A percentile compares a stretch with the other conserved stretches of the same genome.
Conservation (phyloP, 768 basidiomycete genomes). For the Pulveroboletus ravenelii region DNA sequence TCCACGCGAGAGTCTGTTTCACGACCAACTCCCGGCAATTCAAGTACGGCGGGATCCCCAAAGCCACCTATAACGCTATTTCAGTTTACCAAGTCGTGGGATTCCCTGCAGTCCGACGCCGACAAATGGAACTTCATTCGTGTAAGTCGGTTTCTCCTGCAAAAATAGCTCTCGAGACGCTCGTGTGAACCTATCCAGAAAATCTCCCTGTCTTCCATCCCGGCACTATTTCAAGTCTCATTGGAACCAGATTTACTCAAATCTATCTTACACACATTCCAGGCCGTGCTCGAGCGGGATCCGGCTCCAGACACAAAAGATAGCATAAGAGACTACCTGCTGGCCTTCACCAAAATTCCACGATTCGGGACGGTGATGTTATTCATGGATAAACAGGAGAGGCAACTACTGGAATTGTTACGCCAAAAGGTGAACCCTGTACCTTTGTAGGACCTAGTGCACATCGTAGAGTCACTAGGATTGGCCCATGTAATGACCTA, state of each 20-base stretch:
- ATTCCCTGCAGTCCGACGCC: conserved; percentile 33
- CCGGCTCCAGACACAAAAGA: conserved; percentile 9
- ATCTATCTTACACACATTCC: conserved; percentile 53
- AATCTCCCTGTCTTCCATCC: conserved; percentile 51
- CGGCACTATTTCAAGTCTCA: conserved; percentile 62
- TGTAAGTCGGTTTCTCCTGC: conserved; percentile 37
- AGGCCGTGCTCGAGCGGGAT: conserved; percentile 24
- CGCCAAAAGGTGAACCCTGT: conserved; percentile 32
- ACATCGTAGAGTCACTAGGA: neutral
- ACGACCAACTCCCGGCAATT: neutral
- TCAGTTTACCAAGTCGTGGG: conserved; percentile 62
- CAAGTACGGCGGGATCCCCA: conserved; percentile 1
- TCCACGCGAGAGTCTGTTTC: conserved; percentile 1
- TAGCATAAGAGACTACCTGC: conserved; percentile 45
- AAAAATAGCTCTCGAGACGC: neutral
- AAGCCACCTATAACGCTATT: conserved; percentile 47
- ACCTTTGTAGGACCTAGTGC: neutral
- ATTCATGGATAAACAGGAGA: conserved; percentile 59
- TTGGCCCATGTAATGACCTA: too few species aligned
- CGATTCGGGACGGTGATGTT: conserved; percentile 61
- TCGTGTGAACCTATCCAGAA: conserved; percentile 33
- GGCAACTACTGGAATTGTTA: conserved; percentile 41
- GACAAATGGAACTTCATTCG: conserved; percentile 56
- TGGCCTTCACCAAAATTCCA: conserved; percentile 47
- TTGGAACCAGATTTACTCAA: conserved; percentile 62